phyloP scores from a whole-genome alignment of 2,329 filamentous ascomycete species.

The Colletotrichum endophyticum region DNA sequence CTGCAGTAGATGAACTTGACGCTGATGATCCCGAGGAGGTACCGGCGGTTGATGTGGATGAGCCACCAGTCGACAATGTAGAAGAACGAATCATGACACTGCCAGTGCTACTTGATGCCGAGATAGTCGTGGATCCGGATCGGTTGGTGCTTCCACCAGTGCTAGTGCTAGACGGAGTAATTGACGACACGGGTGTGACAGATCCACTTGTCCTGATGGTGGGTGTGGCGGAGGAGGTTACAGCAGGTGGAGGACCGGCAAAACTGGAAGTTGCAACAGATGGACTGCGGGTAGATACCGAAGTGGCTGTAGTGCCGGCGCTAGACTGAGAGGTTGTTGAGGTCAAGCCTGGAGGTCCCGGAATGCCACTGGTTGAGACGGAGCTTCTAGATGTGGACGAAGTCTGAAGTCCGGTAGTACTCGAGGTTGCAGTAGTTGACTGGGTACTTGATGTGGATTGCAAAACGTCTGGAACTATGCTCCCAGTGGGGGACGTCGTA shows the following conservation, averaged over 20 bases:
- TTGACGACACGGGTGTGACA: background rate
- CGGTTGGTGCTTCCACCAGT: background rate
- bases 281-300: background rate
- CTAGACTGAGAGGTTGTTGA: background rate
- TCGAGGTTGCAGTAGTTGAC: background rate
- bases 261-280: background rate
- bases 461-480: background rate
- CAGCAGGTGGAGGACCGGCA: background rate
- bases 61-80: background rate
- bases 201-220: background rate
- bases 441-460: background rate
- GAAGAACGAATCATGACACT: background rate
- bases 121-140: rapidly evolving
- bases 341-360: background rate
- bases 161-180: background rate
- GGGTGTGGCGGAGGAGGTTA: background rate
- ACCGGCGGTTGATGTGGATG: background rate
- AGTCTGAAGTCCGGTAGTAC: background rate
- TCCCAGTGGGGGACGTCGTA: background rate
- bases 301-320: rapidly evolving
- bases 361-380: background rate
- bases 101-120: background rate
- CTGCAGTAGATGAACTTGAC: rapidly evolving
- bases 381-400: background rate
- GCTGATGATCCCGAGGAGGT: rapidly evolving